A percentile compares a stretch with the other conserved stretches of the same genome.
Conservation (phyloP, 257 asterid genomes). For the Lycium barbarum region DNA sequence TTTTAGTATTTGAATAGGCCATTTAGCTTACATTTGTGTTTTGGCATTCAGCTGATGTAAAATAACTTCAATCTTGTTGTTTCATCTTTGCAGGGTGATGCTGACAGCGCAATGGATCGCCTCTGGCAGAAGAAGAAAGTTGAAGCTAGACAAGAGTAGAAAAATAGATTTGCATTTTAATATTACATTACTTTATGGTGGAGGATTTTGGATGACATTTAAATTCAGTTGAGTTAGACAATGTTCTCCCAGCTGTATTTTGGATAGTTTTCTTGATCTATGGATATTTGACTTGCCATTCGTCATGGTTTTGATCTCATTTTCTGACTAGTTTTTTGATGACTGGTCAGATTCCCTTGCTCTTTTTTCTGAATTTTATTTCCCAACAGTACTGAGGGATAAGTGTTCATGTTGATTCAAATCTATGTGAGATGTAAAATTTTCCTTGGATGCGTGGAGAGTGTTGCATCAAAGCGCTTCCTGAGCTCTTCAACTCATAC, state of each 20-base stretch:
- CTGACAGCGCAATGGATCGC: conserved; percentile 42
- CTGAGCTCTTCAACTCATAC: not conserved
- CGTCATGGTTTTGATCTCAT: not conserved
- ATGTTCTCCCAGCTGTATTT: not conserved
- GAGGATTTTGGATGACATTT: conserved; percentile 2
- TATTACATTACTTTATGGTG: not conserved
- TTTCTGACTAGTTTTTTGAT: not conserved
- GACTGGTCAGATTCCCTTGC: no score
- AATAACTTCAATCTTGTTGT: not conserved
- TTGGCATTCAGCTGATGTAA: not conserved
- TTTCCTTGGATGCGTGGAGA: not conserved
- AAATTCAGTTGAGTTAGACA: conserved; percentile 5
- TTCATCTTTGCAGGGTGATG: conserved; percentile 40
- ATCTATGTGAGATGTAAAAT: not conserved
- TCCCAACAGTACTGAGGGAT: not conserved
- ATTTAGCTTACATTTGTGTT: not conserved
- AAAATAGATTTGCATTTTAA: conserved; percentile 19
- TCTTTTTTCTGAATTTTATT: not conserved
- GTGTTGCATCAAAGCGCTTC: not conserved
- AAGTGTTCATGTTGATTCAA: not conserved
- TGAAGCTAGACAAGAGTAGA: conserved; percentile 40
- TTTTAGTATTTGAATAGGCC: not conserved
- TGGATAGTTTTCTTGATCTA: not conserved
- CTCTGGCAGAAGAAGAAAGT: conserved; percentile 46
- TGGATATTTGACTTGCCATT: not conserved